These are phyloP conservation scores for Epichloe glyceriae DNA, from an alignment of 2,329 filamentous ascomycete genomes.

Conservation along the genomic window DNA sequence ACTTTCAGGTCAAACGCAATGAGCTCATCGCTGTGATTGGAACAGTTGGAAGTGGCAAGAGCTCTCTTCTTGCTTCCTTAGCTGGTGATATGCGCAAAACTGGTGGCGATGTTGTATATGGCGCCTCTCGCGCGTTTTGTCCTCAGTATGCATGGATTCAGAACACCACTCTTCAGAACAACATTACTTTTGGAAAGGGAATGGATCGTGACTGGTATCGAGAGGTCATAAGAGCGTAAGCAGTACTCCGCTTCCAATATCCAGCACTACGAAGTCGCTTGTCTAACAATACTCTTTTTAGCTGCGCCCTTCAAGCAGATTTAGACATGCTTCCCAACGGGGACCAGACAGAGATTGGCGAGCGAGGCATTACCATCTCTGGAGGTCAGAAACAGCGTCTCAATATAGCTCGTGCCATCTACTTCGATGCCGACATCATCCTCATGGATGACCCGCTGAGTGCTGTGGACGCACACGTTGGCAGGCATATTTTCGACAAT, in stretches of 20 bases:
- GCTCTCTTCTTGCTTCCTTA: conserved; percentile 72
- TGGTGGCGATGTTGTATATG: conserved; percentile 57
- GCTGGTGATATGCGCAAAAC: conserved; percentile 91
- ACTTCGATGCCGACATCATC: conserved; percentile 56
- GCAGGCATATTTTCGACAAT: conserved; percentile 76
- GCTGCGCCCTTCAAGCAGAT: conserved; percentile 73
- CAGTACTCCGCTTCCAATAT: conserved; percentile 11
- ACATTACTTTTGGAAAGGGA: conserved; percentile 80
- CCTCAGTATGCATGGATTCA: conserved; percentile 98
- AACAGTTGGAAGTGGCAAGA: conserved; percentile 82
- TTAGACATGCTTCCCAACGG: conserved; percentile 86
- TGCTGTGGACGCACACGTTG: conserved; percentile 58
- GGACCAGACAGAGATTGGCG: conserved; percentile 85
- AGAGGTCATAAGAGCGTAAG: conserved; percentile 63
- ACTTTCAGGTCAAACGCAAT: conserved; percentile 56
- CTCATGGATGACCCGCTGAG: conserved; percentile 59
- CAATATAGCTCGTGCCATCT: conserved; percentile 76
- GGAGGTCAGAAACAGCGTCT: conserved; percentile 91
- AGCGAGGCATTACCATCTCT: conserved; percentile 88
- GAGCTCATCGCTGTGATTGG: conserved; percentile 80
- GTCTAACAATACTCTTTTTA: conserved; percentile 11
- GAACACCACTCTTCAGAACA: conserved; percentile 74
- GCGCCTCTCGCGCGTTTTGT: conserved; percentile 76
- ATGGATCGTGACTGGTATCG: conserved; percentile 69
- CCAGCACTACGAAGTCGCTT: neutral